Percentiles rank a stretch among this genome's conserved stretches.
Evolutionary conservation across 2,329 filamentous ascomycete genomes (phyloP).

Genomic region (Aspergillus sergii): DNA sequence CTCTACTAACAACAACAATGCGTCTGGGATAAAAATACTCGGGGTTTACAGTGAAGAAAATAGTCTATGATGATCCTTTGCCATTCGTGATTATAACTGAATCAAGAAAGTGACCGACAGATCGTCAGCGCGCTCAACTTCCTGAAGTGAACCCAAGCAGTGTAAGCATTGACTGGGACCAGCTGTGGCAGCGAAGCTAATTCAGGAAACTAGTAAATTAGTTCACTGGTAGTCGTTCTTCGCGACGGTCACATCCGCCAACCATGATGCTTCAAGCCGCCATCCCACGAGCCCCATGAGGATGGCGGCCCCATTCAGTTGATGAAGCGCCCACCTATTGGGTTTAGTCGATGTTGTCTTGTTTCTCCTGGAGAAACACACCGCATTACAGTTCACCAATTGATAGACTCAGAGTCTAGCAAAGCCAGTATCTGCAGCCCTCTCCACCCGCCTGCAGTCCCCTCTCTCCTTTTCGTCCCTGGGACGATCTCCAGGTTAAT

Average conservation of each 20-base stretch:
- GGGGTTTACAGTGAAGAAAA: too few relatives aligned
- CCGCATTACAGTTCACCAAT: constrained; percentile 8
- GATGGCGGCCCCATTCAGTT: constrained; percentile 10
- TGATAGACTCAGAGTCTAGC: constrained; percentile 1
- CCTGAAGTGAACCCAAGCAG: constrained; percentile 1
- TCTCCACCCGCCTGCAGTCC: constrained; percentile 19
- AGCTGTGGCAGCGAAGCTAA: constrained; percentile 12
- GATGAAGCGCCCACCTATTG: constrained; percentile 1
- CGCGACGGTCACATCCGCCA: constrained; percentile 15
- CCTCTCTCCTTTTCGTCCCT: constrained; percentile 24
- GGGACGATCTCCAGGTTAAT: constrained; percentile 39
- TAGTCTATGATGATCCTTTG: neutral
- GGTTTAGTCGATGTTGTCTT: neutral
- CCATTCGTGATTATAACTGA: constrained; percentile 3
- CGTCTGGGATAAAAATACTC: neutral
- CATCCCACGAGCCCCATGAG: constrained; percentile 16
- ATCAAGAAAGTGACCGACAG: constrained; percentile 21
- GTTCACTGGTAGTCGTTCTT: constrained; percentile 11
- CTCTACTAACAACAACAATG: too few relatives aligned
- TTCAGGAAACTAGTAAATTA: constrained; percentile 13
- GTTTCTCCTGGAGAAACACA: constrained; percentile 9
- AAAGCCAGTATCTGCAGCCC: constrained; percentile 10
- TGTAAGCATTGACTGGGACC: neutral
- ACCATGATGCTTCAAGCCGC: constrained; percentile 13
- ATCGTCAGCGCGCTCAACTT: constrained; percentile 12